phyloP scores from a whole-genome alignment of 164 flowering plant species.

The Chloranthus sessilifolius region DNA sequence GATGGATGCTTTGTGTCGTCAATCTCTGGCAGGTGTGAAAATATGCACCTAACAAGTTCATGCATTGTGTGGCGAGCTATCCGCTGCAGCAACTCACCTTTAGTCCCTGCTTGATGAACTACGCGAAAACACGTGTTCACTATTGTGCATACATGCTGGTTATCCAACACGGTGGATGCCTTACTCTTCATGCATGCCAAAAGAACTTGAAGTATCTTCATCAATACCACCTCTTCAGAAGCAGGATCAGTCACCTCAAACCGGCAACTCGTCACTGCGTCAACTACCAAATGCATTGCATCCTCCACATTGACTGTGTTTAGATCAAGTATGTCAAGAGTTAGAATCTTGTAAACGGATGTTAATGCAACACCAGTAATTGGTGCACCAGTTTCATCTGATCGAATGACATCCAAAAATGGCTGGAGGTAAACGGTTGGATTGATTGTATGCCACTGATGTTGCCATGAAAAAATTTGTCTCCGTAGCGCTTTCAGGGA shows the following conservation, averaged over 20 bases:
- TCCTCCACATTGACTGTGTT: slow-evolving; percentile 32
- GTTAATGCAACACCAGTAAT: slow-evolving; percentile 47
- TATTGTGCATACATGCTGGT: slow-evolving; percentile 51
- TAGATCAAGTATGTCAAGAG: slow-evolving; percentile 35
- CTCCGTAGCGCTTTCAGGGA: slow-evolving; percentile 26
- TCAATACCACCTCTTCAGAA: slow-evolving; percentile 45
- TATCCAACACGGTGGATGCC: slow-evolving; percentile 33
- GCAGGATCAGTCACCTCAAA: slow-evolving; percentile 56
- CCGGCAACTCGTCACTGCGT: slow-evolving; percentile 50
- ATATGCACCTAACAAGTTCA: slow-evolving; percentile 43
- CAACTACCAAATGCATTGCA: slow-evolving; percentile 39
- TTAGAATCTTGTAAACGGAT: slow-evolving; percentile 38
- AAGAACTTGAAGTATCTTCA: slow-evolving; percentile 52
- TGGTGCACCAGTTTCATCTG: slow-evolving; percentile 54
- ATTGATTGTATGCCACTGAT: slow-evolving; percentile 23
- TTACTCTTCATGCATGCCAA: slow-evolving; percentile 47
- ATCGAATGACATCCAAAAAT: slow-evolving; percentile 42
- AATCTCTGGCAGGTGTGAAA: slow-evolving; percentile 29
- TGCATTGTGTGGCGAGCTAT: slow-evolving; percentile 55
- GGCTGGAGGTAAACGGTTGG: slow-evolving; percentile 37
- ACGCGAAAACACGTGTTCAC: slow-evolving; percentile 49
- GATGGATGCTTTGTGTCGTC: slow-evolving; percentile 11
- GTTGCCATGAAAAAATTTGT: slow-evolving; percentile 28
- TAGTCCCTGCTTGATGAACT: slow-evolving; percentile 46
- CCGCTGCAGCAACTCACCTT: slow-evolving; percentile 48